phyloP scores from a whole-genome alignment of 2,329 filamentous ascomycete genomes.

The Ascochyta viciae-villosae region DNA sequence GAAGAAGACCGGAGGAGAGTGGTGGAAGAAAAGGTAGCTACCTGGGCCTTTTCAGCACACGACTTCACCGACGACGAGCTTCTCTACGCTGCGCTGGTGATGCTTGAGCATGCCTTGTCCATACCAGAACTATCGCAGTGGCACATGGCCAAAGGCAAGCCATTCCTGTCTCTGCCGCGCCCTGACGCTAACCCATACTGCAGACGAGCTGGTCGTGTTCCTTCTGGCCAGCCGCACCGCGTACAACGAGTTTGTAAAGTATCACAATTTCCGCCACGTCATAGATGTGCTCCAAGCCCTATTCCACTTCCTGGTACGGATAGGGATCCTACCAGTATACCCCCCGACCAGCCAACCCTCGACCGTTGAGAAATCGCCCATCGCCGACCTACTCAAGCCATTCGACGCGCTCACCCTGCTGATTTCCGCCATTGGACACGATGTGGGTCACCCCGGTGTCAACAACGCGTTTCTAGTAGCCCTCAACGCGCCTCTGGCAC shows the following conservation, averaged over 20 bases:
- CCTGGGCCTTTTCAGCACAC: slow-evolving; percentile 90
- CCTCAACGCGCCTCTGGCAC: slow-evolving; percentile 88
- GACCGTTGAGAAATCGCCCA: slow-evolving; percentile 61
- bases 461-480: slow-evolving; percentile 97
- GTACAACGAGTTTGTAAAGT: slow-evolving; percentile 96
- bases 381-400: slow-evolving; percentile 79
- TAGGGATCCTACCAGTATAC: slow-evolving; percentile 77
- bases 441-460: slow-evolving; percentile 95
- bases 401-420: slow-evolving; percentile 89
- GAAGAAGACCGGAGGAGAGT: slow-evolving; percentile 68
- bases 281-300: slow-evolving; percentile 94
- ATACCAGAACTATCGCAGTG: slow-evolving; percentile 83
- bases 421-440: slow-evolving; percentile 95
- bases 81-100: slow-evolving; percentile 81
- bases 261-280: slow-evolving; percentile 98
- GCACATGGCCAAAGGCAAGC: slow-evolving; percentile 77
- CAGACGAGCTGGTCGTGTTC: slow-evolving; percentile 83
- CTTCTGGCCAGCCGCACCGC: slow-evolving; percentile 86
- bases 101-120: slow-evolving; percentile 86
- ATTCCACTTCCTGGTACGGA: slow-evolving; percentile 85
- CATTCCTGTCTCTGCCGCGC: neutral
- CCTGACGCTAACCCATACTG: slow-evolving; percentile 24
- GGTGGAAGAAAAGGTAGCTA: slow-evolving; percentile 73
- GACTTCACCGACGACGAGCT: slow-evolving; percentile 90
- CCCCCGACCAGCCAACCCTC: slow-evolving; percentile 47